Percentiles rank a stretch among this genome's conserved stretches.
Evolutionary conservation across 495 filamentous ascomycete species (phyloP).

Genomic region (Bryoglossum gracile): DNA sequence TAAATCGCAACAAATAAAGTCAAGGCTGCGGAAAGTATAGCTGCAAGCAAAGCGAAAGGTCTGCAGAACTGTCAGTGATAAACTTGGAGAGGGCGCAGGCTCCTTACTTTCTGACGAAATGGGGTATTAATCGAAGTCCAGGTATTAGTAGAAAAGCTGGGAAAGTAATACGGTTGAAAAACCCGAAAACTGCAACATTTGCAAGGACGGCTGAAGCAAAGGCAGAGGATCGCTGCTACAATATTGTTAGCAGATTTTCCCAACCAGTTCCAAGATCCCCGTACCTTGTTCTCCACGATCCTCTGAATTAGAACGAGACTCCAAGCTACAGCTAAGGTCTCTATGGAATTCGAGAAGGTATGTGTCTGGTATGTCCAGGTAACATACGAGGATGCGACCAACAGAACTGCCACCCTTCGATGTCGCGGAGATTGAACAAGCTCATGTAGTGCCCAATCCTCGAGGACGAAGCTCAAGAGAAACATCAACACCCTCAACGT

Average conservation of each 20-base stretch:
- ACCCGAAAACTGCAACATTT: constrained; percentile 71
- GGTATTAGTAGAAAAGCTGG: constrained; percentile 84
- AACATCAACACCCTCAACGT: constrained; percentile 83
- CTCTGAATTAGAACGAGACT: constrained; percentile 81
- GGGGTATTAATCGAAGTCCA: constrained; percentile 69
- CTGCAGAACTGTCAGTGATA: constrained; percentile 33
- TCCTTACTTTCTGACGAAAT: constrained; percentile 73
- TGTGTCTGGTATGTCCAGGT: constrained; percentile 99
- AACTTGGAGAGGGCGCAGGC: background rate
- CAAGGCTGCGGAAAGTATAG: constrained; percentile 49
- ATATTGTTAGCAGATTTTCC: constrained; percentile 3
- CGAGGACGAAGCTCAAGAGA: constrained; percentile 84
- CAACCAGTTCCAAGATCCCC: constrained; percentile 7
- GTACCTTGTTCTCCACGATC: constrained; percentile 69
- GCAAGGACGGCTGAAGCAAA: constrained; percentile 70
- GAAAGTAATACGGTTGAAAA: constrained; percentile 96
- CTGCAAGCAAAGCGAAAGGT: constrained; percentile 57
- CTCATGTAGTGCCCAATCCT: constrained; percentile 96
- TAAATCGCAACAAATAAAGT: constrained; percentile 67
- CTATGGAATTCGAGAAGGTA: constrained; percentile 96
- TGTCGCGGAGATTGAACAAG: constrained; percentile 65
- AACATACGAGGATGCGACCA: constrained; percentile 92
- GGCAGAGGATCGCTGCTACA: constrained; percentile 62
- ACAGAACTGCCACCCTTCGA: constrained; percentile 61
- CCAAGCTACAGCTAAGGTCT: constrained; percentile 88